Conservation (phyloP, 768 basidiomycete species). For the Crassisporium funariophilum region DNA sequence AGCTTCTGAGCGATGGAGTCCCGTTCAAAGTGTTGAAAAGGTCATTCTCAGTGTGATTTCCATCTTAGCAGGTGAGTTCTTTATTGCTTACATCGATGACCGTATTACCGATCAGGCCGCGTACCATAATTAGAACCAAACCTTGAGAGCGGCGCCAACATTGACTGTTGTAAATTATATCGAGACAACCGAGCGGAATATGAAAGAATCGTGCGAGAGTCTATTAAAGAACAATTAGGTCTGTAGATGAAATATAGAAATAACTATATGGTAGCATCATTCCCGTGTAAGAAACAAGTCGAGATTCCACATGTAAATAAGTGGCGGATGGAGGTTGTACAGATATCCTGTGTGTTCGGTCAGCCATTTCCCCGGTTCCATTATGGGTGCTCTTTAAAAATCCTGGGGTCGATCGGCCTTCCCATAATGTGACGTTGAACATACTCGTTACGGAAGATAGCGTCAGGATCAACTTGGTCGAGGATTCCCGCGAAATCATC, state of each 20-base stretch:
- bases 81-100: constrained; percentile 7
- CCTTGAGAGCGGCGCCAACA: constrained; percentile 95
- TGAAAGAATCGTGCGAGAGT: constrained; percentile 80
- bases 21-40: constrained; percentile 98
- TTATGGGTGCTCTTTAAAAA: constrained; percentile 39
- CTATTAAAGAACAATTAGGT: constrained; percentile 85
- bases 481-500: constrained; percentile 73
- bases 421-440: constrained; percentile 87
- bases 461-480: constrained; percentile 68
- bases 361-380: constrained; percentile 3
- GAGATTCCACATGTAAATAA: constrained; percentile 1
- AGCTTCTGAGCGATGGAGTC: constrained; percentile 96
- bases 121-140: constrained; percentile 73
- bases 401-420: constrained; percentile 41
- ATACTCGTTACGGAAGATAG: constrained; percentile 87
- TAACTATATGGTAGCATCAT: neutral
- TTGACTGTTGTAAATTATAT: constrained; percentile 96
- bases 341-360: constrained; percentile 1
- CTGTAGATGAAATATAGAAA: constrained; percentile 38
- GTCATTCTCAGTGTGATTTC: constrained; percentile 95
- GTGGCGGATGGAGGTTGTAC: neutral
- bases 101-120: constrained; percentile 19
- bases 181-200: constrained; percentile 89
- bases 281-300: neutral
- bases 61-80: constrained; percentile 84